phyloP scores from a whole-genome alignment of 345 rosid species.

The Dimocarpus longan region DNA sequence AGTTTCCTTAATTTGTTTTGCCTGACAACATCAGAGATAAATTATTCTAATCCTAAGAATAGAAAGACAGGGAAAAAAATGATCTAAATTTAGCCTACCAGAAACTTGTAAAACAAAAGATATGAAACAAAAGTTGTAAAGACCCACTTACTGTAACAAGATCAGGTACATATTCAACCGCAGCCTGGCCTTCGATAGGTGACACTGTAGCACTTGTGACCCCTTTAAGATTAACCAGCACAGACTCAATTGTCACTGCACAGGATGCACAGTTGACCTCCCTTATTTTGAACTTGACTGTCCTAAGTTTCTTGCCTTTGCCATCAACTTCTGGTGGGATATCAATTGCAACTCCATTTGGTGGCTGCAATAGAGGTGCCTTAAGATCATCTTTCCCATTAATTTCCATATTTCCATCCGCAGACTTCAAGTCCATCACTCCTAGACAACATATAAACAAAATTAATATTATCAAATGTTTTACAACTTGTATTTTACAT shows the following conservation, averaged over 20 bases:
- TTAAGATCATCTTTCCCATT: conserved; percentile 46
- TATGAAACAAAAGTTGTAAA: not conserved
- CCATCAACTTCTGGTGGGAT: conserved; percentile 18
- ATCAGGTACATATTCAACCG: conserved; percentile 48
- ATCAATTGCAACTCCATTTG: conserved; percentile 32
- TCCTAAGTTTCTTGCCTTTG: conserved; percentile 31
- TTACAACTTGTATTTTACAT: too few relatives aligned
- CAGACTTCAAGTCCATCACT: conserved; percentile 12
- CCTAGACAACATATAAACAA: conserved; percentile 5
- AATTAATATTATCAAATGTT: not conserved
- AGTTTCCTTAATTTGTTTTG: conserved; percentile 54
- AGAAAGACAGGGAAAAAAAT: not conserved
- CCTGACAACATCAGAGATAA: conserved; percentile 36
- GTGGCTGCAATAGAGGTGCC: conserved; percentile 47
- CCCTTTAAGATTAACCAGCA: conserved; percentile 48
- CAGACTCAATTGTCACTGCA: conserved; percentile 56
- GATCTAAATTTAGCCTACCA: not conserved
- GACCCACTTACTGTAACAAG: conserved; percentile 47
- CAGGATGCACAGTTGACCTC: conserved; percentile 64
- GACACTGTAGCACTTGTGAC: conserved; percentile 51
- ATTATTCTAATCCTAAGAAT: conserved; percentile 4
- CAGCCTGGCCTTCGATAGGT: conserved; percentile 62
- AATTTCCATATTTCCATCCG: conserved; percentile 33
- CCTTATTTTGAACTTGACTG: conserved; percentile 48
- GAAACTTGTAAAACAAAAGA: not conserved